phyloP scores from a whole-genome alignment of 495 filamentous ascomycete genomes.

The Podospora fimiseda region DNA sequence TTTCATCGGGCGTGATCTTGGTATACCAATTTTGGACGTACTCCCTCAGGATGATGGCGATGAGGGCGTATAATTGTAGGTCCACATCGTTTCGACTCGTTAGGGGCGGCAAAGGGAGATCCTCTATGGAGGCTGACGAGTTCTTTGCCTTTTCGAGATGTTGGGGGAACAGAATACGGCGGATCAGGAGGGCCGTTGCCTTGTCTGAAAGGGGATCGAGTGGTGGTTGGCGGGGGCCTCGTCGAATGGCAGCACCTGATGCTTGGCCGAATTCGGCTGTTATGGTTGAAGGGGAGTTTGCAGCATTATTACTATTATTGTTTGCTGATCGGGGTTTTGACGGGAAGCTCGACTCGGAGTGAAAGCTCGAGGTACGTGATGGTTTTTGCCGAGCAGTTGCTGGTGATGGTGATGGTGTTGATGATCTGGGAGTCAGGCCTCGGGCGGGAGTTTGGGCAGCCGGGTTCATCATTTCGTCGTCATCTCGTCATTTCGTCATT shows the following conservation, averaged over 20 bases:
- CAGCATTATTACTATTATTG: neutral
- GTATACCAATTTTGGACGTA: constrained; percentile 89
- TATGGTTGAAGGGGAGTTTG: neutral
- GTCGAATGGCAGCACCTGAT: constrained; percentile 20
- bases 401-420: neutral
- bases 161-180: constrained; percentile 44
- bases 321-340: constrained; percentile 5
- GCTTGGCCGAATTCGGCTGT: constrained; percentile 1
- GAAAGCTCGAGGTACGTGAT: constrained; percentile 10
- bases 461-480: constrained; percentile 21
- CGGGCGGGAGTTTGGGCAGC: constrained; percentile 20
- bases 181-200: constrained; percentile 46
- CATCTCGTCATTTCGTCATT: neutral
- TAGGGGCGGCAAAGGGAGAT: constrained; percentile 72
- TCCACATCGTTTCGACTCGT: constrained; percentile 92
- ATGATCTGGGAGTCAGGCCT: constrained; percentile 19
- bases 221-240: constrained; percentile 22
- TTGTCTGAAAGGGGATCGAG: constrained; percentile 45
- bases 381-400: constrained; percentile 6
- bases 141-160: constrained; percentile 41
- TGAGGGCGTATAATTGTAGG: constrained; percentile 81
- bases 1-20: constrained; percentile 83
- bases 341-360: constrained; percentile 7
- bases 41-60: constrained; percentile 81
- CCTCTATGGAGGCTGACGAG: constrained; percentile 52